These are phyloP conservation scores for Cryphonectria nitschkei DNA, from an alignment of 2,329 filamentous ascomycete genomes.

Conservation along the genomic window DNA sequence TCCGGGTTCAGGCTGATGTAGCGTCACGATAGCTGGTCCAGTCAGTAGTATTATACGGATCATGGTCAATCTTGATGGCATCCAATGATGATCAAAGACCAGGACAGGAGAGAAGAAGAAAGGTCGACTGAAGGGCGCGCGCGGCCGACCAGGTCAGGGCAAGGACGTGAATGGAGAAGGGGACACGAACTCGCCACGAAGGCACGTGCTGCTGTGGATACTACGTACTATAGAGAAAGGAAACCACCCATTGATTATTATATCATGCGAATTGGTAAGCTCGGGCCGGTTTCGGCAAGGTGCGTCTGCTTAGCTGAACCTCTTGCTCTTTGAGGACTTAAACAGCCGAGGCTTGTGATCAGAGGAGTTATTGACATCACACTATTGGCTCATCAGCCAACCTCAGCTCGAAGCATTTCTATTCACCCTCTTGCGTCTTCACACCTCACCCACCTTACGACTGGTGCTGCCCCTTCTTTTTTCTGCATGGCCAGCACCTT, in stretches of 20 bases:
- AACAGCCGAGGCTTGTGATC: conserved; percentile 27
- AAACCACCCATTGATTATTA: too few species aligned
- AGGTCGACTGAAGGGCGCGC: conserved; percentile 19
- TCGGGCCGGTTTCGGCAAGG: conserved; percentile 24
- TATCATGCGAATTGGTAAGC: too few species aligned
- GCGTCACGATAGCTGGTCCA: background rate
- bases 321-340: too few species aligned
- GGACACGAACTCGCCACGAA: conserved; percentile 25
- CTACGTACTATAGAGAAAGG: too few species aligned
- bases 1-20: conserved; percentile 3
- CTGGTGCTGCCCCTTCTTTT: background rate
- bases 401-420: background rate
- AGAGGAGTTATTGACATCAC: conserved; percentile 22
- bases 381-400: background rate
- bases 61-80: background rate
- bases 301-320: too few species aligned
- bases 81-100: conserved; percentile 1
- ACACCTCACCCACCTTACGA: background rate
- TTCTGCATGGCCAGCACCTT: conserved; percentile 2
- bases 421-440: background rate
- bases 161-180: background rate
- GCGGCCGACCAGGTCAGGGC: background rate
- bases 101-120: background rate
- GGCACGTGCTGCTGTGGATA: conserved; percentile 22
- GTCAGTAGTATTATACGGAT: too few species aligned